Conservation (phyloP, 306 rosid species). For the Gastrolobium villosum region DNA sequence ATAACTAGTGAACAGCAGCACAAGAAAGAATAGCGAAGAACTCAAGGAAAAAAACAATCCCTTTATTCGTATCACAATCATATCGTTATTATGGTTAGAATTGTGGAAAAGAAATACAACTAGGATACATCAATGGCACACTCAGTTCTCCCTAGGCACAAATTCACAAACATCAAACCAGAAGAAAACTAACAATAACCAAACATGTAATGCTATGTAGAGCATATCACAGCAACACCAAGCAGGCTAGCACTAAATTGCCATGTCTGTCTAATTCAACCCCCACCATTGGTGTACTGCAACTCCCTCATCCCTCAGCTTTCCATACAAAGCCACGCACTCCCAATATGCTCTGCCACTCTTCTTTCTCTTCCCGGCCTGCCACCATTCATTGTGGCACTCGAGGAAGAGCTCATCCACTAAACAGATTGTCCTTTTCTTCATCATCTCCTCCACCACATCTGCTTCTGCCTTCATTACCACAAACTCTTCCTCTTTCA, state of each 20-base stretch:
- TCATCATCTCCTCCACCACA: conserved; percentile 64
- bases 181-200: neutral
- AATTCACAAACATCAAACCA: conserved; percentile 32
- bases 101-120: conserved; percentile 25
- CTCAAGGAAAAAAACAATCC: neutral
- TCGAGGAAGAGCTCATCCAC: conserved; percentile 74
- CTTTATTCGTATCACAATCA: neutral
- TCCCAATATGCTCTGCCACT: conserved; percentile 72
- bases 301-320: conserved; percentile 72
- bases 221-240: conserved; percentile 23
- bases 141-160: conserved; percentile 19
- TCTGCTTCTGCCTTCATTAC: conserved; percentile 79
- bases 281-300: conserved; percentile 81
- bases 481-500: conserved; percentile 63
- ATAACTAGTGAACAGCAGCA: neutral
- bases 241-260: conserved; percentile 20
- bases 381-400: conserved; percentile 76
- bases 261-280: conserved; percentile 38
- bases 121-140: conserved; percentile 3
- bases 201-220: conserved; percentile 5
- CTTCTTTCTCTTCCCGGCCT: conserved; percentile 42
- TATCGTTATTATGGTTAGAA: neutral
- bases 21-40: conserved; percentile 2
- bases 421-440: conserved; percentile 53
- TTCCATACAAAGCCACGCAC: conserved; percentile 74